Evolutionary conservation across 129 eudicot species (phyloP), one percentile per base, ranked within the genome.

Genomic region (Smallanthus sonchifolius): DNA sequence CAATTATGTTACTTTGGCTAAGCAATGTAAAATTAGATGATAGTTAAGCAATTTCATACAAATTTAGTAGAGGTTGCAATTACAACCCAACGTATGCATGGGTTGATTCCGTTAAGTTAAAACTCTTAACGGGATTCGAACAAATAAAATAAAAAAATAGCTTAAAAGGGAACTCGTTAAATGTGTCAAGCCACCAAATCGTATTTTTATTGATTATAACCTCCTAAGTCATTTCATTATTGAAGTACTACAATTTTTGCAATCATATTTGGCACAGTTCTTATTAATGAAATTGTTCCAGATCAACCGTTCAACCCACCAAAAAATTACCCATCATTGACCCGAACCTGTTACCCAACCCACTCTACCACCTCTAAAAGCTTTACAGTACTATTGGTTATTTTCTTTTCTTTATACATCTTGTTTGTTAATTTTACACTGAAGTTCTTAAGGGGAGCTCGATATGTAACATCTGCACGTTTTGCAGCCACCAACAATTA

Each of bases 11-110:
- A 75, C 61, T 13, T 24, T 24, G 61, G 51, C 59, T 67, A 68
- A 52, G 39, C 55, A 64, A 65, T 75, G 49, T 52, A 14, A 67
- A 28, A 67, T 54, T 55, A 6, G n/a, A 15, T 52, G 57, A 75
- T 65, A 66, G 57, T 20, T 30, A n/a, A 52, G 71, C 56, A 70
- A 11, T 61, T 14, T 64, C 62, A 10, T 62, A 49, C 65, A 11
- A 40, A 30, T 65, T 72, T 52, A 40, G 61, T n/a, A 3, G 43
- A 62, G 24, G 11, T 35, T 35, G 67, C 28, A 62, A 34, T 19
- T 61, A 56, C 39, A 59, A 28, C 65, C 17, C 38, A 34, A 62
- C 44, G 10, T 34, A 13, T 14, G 28, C 5, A 36, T 37, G 13
- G 13, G 11, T 35, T n/a, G 43, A 14, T 34, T 14, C 43, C 17